Percentiles rank a stretch among this genome's conserved stretches.
These are phyloP conservation scores for Magnaporthiopsis incrustans DNA, from an alignment of 2,329 filamentous ascomycete species.

Conservation along the genomic window DNA sequence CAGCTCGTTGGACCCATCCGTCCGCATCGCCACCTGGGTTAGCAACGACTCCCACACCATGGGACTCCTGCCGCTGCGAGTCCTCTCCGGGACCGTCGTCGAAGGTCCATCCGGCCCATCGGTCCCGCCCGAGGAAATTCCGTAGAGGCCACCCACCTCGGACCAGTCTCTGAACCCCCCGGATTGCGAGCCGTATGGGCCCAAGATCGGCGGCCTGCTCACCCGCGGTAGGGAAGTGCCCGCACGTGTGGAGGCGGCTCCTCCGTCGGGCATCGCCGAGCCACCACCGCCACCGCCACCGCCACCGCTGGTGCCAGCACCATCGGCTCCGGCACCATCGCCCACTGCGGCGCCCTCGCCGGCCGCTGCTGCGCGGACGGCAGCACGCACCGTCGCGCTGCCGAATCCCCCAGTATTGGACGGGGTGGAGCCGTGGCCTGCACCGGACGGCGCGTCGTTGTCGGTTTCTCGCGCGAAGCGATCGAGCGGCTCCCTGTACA, in stretches of 20 bases:
- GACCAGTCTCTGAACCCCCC: neutral
- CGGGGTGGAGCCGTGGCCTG: neutral
- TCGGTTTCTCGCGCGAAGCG: neutral
- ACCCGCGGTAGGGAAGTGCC: neutral
- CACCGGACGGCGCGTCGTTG: neutral
- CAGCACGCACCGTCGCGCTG: neutral
- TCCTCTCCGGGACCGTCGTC: slow-evolving; percentile 13
- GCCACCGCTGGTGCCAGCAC: slow-evolving; percentile 22
- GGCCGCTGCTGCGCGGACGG: neutral
- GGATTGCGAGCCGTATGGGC: neutral
- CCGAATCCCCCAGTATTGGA: neutral
- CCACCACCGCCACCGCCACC: slow-evolving; percentile 40
- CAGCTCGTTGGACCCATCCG: slow-evolving; percentile 13
- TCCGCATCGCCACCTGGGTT: slow-evolving; percentile 26
- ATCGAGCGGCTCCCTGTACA: neutral
- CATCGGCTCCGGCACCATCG: neutral
- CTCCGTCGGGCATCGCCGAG: slow-evolving; percentile 47
- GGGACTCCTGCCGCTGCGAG: neutral
- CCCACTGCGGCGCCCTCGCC: neutral
- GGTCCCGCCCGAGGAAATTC: slow-evolving; percentile 14
- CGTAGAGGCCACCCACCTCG: slow-evolving; percentile 2
- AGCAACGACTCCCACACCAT: slow-evolving; percentile 18
- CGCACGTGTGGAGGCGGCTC: slow-evolving; percentile 33
- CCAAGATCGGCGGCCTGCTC: neutral
- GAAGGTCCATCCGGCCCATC: slow-evolving; percentile 33